phyloP scores from a whole-genome alignment of 2,329 filamentous ascomycete genomes.

The Ceratocystis alfenasii region DNA sequence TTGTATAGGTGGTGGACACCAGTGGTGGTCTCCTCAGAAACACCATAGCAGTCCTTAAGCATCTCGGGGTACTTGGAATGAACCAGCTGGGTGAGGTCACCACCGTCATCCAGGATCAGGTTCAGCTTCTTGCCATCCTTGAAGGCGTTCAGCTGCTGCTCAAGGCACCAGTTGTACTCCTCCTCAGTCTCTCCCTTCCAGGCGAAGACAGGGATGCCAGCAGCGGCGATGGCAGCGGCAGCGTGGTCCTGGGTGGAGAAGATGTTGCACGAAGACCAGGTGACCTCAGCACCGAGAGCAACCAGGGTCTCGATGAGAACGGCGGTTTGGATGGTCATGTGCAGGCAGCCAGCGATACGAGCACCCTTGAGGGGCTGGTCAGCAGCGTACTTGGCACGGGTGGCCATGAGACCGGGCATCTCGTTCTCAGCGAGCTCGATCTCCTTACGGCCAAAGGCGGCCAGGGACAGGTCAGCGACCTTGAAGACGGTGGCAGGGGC shows the following conservation, averaged over 20 bases:
- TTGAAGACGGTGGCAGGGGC: conserved; percentile 89
- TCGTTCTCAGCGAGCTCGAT: conserved; percentile 94
- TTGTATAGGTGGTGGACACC: conserved; percentile 99
- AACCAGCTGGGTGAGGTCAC: conserved; percentile 89
- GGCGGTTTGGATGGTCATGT: conserved; percentile 99
- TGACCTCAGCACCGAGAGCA: conserved; percentile 91
- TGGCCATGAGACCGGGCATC: conserved; percentile 97
- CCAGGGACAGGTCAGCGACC: conserved; percentile 95
- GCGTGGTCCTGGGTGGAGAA: conserved; percentile 99
- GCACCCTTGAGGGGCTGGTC: conserved; percentile 93
- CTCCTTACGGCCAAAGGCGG: conserved; percentile 97
- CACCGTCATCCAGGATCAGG: conserved; percentile 97
- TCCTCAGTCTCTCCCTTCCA: conserved; percentile 93
- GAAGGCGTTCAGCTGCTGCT: conserved; percentile 96
- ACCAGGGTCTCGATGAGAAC: conserved; percentile 97
- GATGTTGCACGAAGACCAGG: conserved; percentile 99
- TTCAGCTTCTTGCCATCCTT: conserved; percentile 94
- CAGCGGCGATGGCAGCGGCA: conserved; percentile 88
- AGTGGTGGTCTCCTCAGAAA: conserved; percentile 99
- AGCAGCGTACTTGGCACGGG: conserved; percentile 74
- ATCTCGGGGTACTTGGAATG: conserved; percentile 97
- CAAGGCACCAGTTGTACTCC: conserved; percentile 98
- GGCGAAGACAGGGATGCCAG: conserved; percentile 74
- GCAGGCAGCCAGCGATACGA: conserved; percentile 92
- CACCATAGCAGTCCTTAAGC: conserved; percentile 96